Evolutionary conservation across 2,329 filamentous ascomycete species (phyloP).

Genomic region (Nannizzia gypsea): DNA sequence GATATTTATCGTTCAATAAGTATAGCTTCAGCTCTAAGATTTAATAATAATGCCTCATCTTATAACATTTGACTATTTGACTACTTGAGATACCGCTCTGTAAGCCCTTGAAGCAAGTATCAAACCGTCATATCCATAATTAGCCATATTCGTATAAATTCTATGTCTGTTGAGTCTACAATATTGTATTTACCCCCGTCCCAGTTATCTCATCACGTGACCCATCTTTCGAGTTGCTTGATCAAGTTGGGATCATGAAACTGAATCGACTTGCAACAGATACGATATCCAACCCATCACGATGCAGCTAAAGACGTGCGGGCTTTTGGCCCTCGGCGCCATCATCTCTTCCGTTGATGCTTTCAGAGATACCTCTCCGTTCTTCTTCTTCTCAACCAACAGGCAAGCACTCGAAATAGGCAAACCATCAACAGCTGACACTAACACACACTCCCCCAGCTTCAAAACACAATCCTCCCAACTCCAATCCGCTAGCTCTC

Average conservation of each 20-base stretch:
- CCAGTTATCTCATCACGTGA: background rate
- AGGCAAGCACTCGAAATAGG: conserved; percentile 45
- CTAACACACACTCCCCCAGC: conserved; percentile 16
- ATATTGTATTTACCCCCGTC: background rate
- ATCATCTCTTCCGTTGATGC: conserved; percentile 50
- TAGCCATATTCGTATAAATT: background rate
- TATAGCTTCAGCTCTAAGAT: no score
- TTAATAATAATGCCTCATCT: no score
- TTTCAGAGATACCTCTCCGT: conserved; percentile 78
- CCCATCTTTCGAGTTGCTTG: no score
- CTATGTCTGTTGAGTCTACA: background rate
- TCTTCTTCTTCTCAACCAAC: conserved; percentile 74
- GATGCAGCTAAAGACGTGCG: conserved; percentile 34
- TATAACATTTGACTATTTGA: no score
- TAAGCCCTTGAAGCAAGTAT: no score
- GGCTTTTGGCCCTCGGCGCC: conserved; percentile 38
- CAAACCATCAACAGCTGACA: background rate
- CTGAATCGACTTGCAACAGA: background rate
- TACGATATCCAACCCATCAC: background rate
- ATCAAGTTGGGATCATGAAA: background rate
- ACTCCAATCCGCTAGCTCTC: conserved; percentile 34
- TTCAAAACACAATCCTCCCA: conserved; percentile 30
- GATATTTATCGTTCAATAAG: no score
- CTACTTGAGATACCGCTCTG: no score
- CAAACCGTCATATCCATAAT: no score